Base-by-base conservation (phyloP, 2,329 filamentous ascomycete genomes). In the Beauveria brongniartii region DNA sequence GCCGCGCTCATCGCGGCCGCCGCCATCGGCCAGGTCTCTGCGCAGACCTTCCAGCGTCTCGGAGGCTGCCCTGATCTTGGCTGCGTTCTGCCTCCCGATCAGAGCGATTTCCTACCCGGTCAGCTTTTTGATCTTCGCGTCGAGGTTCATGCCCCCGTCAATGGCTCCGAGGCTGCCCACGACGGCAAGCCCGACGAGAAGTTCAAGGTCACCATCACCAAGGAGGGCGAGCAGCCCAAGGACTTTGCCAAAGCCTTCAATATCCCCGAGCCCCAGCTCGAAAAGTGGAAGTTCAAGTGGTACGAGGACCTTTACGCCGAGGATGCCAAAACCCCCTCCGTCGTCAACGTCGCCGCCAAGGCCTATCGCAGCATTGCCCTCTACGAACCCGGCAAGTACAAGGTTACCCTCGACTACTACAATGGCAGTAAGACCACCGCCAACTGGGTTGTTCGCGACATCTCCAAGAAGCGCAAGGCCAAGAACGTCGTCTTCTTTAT, bases 401-500 rank as follows among this genome's bases (percentile, higher is more conserved):
- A 83, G 55, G 90, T 91, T 18, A 90, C 84, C 6, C 78, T 95
- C 63, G 84, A 75, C 63, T 94, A 94, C 78, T 91, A 91, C 74
- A 83, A 84, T 64, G 84, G 84, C 63, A 81, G 84, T 70, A 87
- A 79, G 63, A 94, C 90, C 5, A 83, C 80, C 58, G 90, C 90
- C 22, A 85, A 85, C 67, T 95, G 90, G 91, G 75, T 83, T 22
- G 91, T 95, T 46, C 85, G 90, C 41, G 85, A 90, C 54, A 74
- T 92, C 34, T 80, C 83, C 41, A 81, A 84, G 61, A 79, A 84
- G 72, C 86, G 89, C 74, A 90, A 85, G 77, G 87, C 90, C 44
- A 94, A 92, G 82, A 94, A 94, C 66, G 85, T 94, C 65, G 84
- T 94, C 67, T 80, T 94, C 64, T 95, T 94, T 75, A 90, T 95